Percentiles rank a stretch among this genome's conserved stretches.
These are phyloP conservation scores for Crucibulum cyathiforme DNA, from an alignment of 1,284 basidiomycete species.

Conservation along the genomic window DNA sequence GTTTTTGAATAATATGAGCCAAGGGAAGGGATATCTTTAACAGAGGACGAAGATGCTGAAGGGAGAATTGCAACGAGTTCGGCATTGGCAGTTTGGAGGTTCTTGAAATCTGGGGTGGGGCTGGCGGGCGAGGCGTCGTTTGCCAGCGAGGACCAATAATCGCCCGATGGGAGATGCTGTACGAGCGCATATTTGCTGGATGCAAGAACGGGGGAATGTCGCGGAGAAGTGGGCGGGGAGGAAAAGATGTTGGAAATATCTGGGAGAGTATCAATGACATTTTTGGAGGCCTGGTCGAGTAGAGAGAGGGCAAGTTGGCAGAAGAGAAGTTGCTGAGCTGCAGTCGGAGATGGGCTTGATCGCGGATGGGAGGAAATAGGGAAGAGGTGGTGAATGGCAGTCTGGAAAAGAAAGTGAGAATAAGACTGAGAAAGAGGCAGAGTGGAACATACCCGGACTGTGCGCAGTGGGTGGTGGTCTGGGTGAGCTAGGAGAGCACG, in stretches of 20 bases:
- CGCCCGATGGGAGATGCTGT: constrained; percentile 74
- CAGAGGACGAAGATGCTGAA: constrained; percentile 49
- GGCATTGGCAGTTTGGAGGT: constrained; percentile 66
- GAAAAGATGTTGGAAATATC: constrained; percentile 19
- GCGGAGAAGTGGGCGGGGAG: constrained; percentile 23
- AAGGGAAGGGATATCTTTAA: constrained; percentile 43
- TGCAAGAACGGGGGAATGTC: constrained; percentile 25
- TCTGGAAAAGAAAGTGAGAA: constrained; percentile 39
- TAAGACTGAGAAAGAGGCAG: constrained; percentile 6
- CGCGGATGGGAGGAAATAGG: constrained; percentile 73
- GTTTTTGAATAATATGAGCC: constrained; percentile 50
- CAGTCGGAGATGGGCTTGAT: constrained; percentile 62
- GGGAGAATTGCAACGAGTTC: constrained; percentile 78
- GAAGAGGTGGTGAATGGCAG: constrained; percentile 68
- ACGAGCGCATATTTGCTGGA: constrained; percentile 72
- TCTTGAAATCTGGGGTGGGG: constrained; percentile 46
- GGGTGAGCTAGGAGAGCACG: constrained; percentile 66
- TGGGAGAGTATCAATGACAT: constrained; percentile 47
- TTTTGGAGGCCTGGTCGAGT: constrained; percentile 68
- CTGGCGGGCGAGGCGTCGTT: constrained; percentile 42
- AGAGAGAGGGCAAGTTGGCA: constrained; percentile 74
- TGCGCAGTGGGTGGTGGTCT: constrained; percentile 56
- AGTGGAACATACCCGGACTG: constrained; percentile 50
- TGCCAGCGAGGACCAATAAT: constrained; percentile 79
- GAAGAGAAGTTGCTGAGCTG: constrained; percentile 73